Conservation (phyloP, 2,329 filamentous ascomycete genomes). For the Fusarium sp. region DNA sequence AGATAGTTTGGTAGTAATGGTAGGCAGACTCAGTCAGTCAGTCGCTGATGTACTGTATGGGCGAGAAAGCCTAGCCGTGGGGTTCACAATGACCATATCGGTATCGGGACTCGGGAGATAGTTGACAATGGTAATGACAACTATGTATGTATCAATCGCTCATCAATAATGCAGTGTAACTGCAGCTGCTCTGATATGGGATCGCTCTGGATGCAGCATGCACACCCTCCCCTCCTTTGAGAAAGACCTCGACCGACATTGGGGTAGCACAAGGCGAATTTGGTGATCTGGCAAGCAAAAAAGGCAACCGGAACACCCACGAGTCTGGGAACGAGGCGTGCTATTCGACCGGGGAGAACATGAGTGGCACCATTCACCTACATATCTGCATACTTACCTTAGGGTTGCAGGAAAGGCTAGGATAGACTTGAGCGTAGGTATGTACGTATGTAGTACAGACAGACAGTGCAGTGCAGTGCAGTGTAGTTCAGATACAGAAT, state of each 20-base stretch:
- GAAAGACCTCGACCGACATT: not conserved
- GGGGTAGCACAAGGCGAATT: slow-evolving; percentile 24
- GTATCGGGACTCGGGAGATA: slow-evolving; percentile 14
- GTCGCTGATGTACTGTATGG: not conserved
- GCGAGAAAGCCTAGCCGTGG: slow-evolving; percentile 42
- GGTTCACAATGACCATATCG: slow-evolving; percentile 14
- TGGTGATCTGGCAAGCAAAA: slow-evolving; percentile 26
- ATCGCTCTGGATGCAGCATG: slow-evolving; percentile 32
- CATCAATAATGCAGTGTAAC: not conserved
- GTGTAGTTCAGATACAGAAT: slow-evolving; percentile 13
- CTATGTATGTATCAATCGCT: not conserved
- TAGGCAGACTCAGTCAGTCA: slow-evolving; percentile 31
- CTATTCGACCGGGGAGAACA: slow-evolving; percentile 16
- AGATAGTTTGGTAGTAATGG: not conserved
- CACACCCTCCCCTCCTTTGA: slow-evolving; percentile 32
- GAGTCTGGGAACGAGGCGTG: slow-evolving; percentile 7
- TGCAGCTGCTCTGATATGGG: slow-evolving; percentile 6
- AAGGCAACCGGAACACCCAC: slow-evolving; percentile 25
- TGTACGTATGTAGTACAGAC: not conserved
- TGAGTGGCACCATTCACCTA: slow-evolving; percentile 14
- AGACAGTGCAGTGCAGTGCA: not conserved
- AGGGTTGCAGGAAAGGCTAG: slow-evolving; percentile 20
- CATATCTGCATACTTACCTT: not conserved
- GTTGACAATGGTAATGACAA: not conserved
- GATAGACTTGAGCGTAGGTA: slow-evolving; percentile 15